phyloP scores from a whole-genome alignment of 371 early-diverging fungal genomes.

The Mucor racemosus region DNA sequence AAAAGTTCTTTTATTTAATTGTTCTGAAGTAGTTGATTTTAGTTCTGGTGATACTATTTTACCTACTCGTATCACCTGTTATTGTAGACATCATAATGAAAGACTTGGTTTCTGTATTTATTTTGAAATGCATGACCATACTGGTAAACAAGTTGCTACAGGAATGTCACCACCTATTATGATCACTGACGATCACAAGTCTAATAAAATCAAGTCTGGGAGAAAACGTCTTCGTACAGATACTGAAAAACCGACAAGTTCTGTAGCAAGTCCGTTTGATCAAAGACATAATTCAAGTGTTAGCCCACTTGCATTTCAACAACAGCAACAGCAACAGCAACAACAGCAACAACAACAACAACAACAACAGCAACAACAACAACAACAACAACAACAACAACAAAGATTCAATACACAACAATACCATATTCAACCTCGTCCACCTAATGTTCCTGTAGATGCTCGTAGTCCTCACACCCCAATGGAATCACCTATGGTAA shows the following conservation, averaged over 20 bases:
- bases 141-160: slow-evolving; percentile 71
- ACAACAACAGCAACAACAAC: neutral
- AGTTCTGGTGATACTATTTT: slow-evolving; percentile 87
- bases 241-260: slow-evolving; percentile 27
- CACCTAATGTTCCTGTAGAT: neutral
- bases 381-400: neutral
- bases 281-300: neutral
- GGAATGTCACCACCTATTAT: slow-evolving; percentile 92
- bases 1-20: slow-evolving; percentile 87
- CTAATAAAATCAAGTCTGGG: slow-evolving; percentile 68
- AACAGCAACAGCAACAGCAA: slow-evolving; percentile 6
- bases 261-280: slow-evolving; percentile 7
- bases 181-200: slow-evolving; percentile 97
- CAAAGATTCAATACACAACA: slow-evolving; percentile 21
- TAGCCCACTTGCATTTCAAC: neutral
- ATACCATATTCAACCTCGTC: slow-evolving; percentile 32
- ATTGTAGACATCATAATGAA: slow-evolving; percentile 93
- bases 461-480: slow-evolving; percentile 15
- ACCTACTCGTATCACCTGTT: slow-evolving; percentile 94
- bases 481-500: slow-evolving; percentile 6
- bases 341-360: neutral
- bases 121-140: slow-evolving; percentile 77
- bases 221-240: slow-evolving; percentile 54
- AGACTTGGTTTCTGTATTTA: slow-evolving; percentile 88
- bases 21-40: slow-evolving; percentile 86